Base-by-base conservation (phyloP, 495 filamentous ascomycete species). In the Hyaloscypha bicolor region DNA sequence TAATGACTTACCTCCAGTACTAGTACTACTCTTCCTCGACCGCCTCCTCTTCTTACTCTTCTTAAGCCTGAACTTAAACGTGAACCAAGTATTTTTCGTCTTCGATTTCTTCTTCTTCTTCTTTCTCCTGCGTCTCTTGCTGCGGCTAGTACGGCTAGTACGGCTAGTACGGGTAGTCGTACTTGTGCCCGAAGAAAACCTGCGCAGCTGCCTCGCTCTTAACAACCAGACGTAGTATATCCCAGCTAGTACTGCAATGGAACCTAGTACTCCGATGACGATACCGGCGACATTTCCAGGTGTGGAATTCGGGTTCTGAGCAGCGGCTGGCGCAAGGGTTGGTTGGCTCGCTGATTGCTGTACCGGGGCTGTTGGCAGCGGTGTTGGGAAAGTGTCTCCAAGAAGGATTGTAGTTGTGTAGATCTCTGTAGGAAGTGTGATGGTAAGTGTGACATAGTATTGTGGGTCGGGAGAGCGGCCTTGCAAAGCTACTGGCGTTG, bases 371-470 rank as follows among this genome's bases (percentile, higher is more conserved):
- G 53, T 29, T 25, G 21, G 21, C 29, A 19, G n/a, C 8, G 29
- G 6, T 3, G 53, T 56, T 5, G 53, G 22, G 19, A 6, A 25
- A n/a, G 6, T 56, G 53, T 56, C 53, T 8, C 53, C 53, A 19
- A 56, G 53, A 11, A 56, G 53, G 53, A 56, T 56, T 16, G 53
- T 56, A 8, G 53, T 56, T 11, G 53, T 56, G 22, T 56, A 56
- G 42, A 14, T 0, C 9, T 6, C 29, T 9, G 19, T 29, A 29
- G 53, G 53, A n/a, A 25, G 53, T 14, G 53, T 56, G 22, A 56
- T 16, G 22, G 53, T 56, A 11, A 56, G 53, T 12, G 53, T 56
- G 53, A 56, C 29, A 31, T 56, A 56, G n/a, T 56, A 6, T 16
- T 25, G 53, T 29, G 25, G 21, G 53, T n/a, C 16, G 9, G 53